Conservation (phyloP, 352 stramenopile species). For the Halophytophthora batemanensis region DNA sequence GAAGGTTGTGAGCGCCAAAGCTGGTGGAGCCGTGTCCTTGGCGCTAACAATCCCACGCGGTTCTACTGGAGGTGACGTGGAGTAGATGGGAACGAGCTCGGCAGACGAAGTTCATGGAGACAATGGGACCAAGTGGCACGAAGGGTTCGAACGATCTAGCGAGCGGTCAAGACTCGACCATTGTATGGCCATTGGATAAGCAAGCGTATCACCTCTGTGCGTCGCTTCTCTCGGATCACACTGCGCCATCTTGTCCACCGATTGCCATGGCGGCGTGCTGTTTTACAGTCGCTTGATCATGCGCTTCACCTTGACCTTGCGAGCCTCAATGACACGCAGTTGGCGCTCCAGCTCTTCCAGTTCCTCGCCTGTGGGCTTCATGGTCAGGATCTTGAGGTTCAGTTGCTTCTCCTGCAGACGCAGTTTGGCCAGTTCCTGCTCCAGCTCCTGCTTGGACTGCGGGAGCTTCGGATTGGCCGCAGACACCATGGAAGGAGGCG, state of each 20-base stretch:
- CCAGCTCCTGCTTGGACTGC: slow-evolving; percentile 37
- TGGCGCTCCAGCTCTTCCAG: slow-evolving; percentile 45
- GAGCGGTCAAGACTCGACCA: too few species aligned
- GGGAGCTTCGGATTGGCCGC: slow-evolving; percentile 8
- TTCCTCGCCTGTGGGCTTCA: slow-evolving; percentile 6
- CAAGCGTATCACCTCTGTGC: too few species aligned
- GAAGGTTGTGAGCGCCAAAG: slow-evolving; percentile 31
- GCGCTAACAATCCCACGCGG: slow-evolving; percentile 19
- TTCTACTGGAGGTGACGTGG: background rate
- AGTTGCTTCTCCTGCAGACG: slow-evolving; percentile 30
- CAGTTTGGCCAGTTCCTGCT: slow-evolving; percentile 39
- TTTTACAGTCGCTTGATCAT: slow-evolving; percentile 42
- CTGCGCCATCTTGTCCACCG: background rate
- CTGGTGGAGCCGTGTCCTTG: slow-evolving; percentile 67
- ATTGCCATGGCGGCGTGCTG: background rate
- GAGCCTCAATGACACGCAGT: slow-evolving; percentile 48
- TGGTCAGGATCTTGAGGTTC: slow-evolving; percentile 18
- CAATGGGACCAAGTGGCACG: background rate
- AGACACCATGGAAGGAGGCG: slow-evolving; percentile 11
- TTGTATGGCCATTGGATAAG: too few species aligned
- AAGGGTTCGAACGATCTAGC: too few species aligned
- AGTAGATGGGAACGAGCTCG: background rate
- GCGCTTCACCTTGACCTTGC: slow-evolving; percentile 52
- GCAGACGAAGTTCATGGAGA: background rate
- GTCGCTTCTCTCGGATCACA: background rate